phyloP scores from a whole-genome alignment of 2,329 filamentous ascomycete species.

The Diaporthe sp. region DNA sequence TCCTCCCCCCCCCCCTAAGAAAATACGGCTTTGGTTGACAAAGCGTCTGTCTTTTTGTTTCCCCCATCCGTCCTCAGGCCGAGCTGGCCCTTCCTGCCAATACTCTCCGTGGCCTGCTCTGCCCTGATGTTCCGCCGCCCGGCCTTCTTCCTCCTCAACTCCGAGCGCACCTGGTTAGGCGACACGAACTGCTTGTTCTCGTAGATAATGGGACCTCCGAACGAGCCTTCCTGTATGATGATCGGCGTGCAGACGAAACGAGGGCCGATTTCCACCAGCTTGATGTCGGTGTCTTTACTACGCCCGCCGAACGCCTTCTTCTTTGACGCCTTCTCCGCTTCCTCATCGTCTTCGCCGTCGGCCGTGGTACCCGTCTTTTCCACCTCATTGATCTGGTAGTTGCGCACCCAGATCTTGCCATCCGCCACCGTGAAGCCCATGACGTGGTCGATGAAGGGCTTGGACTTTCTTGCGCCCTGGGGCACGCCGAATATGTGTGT shows the following conservation, averaged over 20 bases:
- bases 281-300: constrained; percentile 79
- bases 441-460: constrained; percentile 96
- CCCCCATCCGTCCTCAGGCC: constrained; percentile 79
- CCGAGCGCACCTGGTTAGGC: constrained; percentile 92
- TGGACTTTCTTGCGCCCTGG: constrained; percentile 87
- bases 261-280: constrained; percentile 92
- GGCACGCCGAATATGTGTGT: constrained; percentile 93
- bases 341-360: constrained; percentile 60
- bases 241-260: constrained; percentile 95
- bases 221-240: constrained; percentile 93
- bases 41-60: constrained; percentile 70
- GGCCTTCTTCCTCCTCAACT: constrained; percentile 82
- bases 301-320: constrained; percentile 58
- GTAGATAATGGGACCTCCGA: constrained; percentile 96
- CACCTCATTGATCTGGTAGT: constrained; percentile 92
- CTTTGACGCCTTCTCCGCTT: constrained; percentile 49
- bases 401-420: constrained; percentile 95
- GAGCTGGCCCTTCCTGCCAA: constrained; percentile 81
- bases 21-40: constrained; percentile 85
- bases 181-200: constrained; percentile 98
- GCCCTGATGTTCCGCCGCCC: constrained; percentile 82
- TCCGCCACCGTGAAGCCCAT: constrained; percentile 93
- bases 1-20: constrained; percentile 61
- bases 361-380: constrained; percentile 69
- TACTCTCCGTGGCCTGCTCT: constrained; percentile 79